phyloP scores from a whole-genome alignment of 108 stramenopile species.

The Nannochloropsis salina region DNA sequence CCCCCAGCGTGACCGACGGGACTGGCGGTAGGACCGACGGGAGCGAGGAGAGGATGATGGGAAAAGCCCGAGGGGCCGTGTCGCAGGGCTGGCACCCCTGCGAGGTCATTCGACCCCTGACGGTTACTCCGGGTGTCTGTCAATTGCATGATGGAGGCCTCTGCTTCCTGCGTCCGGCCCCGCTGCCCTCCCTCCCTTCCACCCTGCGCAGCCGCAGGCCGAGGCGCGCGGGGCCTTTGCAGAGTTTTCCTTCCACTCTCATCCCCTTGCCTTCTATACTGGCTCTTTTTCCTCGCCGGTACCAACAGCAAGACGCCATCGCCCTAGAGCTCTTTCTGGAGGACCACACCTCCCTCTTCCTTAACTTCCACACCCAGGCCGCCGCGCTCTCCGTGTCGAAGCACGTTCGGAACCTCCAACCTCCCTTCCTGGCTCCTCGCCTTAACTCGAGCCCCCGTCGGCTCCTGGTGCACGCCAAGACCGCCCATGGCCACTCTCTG shows the following conservation, averaged over 20 bases:
- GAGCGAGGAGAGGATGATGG: neutral
- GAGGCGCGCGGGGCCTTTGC: neutral
- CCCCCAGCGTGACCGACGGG: too few relatives aligned
- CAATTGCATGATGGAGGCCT: neutral
- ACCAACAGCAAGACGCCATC: neutral
- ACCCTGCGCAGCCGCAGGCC: neutral
- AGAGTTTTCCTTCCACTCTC: neutral
- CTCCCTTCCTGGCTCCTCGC: neutral
- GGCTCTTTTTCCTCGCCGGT: neutral
- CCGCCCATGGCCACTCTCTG: constrained; percentile 18
- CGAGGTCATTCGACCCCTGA: neutral
- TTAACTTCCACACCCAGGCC: neutral
- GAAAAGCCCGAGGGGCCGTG: neutral
- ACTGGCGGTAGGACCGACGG: too few relatives aligned
- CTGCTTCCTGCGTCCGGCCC: neutral
- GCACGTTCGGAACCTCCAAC: neutral
- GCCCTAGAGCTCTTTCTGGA: neutral
- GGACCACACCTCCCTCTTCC: neutral
- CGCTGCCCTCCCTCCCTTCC: neutral
- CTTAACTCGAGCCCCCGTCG: neutral
- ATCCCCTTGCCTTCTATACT: neutral
- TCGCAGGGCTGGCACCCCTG: neutral
- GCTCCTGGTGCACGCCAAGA: neutral
- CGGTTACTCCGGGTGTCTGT: neutral
- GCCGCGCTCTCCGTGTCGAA: neutral